phyloP scores from a whole-genome alignment of 2,329 filamentous ascomycete genomes.

The Neurospora sp. region DNA sequence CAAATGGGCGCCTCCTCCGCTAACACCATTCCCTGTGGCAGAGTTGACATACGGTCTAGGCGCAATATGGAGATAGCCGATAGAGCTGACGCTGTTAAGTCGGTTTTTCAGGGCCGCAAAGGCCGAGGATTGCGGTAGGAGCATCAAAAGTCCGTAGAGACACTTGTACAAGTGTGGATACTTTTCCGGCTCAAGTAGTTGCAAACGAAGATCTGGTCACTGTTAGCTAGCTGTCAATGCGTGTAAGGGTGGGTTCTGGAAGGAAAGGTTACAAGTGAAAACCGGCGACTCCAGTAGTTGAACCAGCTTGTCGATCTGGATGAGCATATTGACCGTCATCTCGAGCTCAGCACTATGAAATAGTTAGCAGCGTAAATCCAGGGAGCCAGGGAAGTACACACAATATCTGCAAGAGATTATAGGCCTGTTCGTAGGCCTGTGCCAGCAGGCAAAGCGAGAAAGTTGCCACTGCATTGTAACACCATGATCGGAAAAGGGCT shows the following conservation, averaged over 20 bases:
- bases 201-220: conserved; percentile 70
- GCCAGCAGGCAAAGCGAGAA: conserved; percentile 93
- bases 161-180: conserved; percentile 96
- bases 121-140: conserved; percentile 93
- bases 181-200: conserved; percentile 89
- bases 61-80: conserved; percentile 83
- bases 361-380: conserved; percentile 11
- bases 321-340: conserved; percentile 98
- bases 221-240: neutral
- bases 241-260: neutral
- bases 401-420: conserved; percentile 93
- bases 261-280: conserved; percentile 73
- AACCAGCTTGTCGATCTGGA: conserved; percentile 97
- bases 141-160: conserved; percentile 92
- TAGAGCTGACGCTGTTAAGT: conserved; percentile 92
- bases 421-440: conserved; percentile 96
- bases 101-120: conserved; percentile 96
- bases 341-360: conserved; percentile 75
- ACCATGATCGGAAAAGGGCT: conserved; percentile 91
- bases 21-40: conserved; percentile 8
- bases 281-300: conserved; percentile 95
- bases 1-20: conserved; percentile 18
- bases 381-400: conserved; percentile 31
- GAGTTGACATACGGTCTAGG: conserved; percentile 58
- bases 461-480: conserved; percentile 94